phyloP scores from a whole-genome alignment of 164 flowering plant species.

The Malania oleifera region DNA sequence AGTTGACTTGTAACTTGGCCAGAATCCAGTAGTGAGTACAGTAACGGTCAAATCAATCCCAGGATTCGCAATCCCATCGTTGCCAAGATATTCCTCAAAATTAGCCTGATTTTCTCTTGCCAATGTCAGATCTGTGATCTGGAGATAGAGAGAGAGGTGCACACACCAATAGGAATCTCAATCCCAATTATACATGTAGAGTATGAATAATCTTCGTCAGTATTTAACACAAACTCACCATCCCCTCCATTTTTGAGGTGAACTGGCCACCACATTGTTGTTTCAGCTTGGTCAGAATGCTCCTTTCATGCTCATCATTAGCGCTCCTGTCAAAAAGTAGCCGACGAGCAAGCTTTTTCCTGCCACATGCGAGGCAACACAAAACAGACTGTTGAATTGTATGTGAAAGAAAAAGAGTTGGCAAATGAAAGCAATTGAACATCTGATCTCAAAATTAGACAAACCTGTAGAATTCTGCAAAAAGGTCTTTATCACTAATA shows the following conservation, averaged over 20 bases:
- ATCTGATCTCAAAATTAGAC: background rate
- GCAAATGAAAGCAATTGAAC: background rate
- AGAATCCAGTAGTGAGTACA: conserved; percentile 30
- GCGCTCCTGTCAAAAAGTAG: conserved; percentile 27
- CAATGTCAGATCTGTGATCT: conserved; percentile 22
- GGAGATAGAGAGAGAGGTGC: too few relatives aligned
- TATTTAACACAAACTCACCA: too few relatives aligned
- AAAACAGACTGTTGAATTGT: too few relatives aligned
- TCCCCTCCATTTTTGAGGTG: conserved; percentile 18
- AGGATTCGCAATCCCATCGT: conserved; percentile 8
- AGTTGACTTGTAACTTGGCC: conserved; percentile 32
- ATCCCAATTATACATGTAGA: too few relatives aligned
- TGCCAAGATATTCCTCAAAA: conserved; percentile 27
- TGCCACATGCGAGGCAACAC: too few relatives aligned
- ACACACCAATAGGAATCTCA: too few relatives aligned
- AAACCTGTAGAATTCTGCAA: conserved; percentile 37
- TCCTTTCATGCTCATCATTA: conserved; percentile 6
- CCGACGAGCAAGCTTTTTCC: conserved; percentile 4
- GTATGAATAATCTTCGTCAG: too few relatives aligned
- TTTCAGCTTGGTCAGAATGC: conserved; percentile 3
- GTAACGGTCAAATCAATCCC: conserved; percentile 8
- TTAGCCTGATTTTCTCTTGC: conserved; percentile 28
- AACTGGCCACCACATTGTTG: conserved; percentile 20
- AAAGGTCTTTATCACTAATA: conserved; percentile 35
- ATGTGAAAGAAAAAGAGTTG: too few relatives aligned